phyloP scores from a whole-genome alignment of 1,284 basidiomycete genomes.

The Pyrrhoderma noxium region DNA sequence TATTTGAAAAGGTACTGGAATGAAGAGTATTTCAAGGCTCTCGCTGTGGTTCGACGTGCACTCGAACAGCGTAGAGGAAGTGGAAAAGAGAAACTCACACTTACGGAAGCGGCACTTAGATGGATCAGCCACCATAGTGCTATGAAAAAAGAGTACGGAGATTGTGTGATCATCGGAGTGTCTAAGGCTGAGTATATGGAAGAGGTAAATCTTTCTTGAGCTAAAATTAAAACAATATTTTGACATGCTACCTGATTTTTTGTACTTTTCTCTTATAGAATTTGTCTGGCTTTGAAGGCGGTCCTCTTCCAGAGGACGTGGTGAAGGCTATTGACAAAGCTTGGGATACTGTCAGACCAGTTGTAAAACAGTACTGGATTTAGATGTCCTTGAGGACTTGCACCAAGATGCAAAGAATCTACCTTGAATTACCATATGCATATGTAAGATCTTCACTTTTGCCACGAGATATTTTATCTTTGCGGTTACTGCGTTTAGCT shows the following conservation, averaged over 20 bases:
- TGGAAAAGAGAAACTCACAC: constrained; percentile 1
- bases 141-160: constrained; percentile 23
- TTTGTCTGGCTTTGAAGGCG: constrained; percentile 26
- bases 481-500: too few relatives aligned
- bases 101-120: constrained; percentile 21
- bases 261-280: constrained; percentile 17
- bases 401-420: background rate
- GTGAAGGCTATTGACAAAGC: constrained; percentile 23
- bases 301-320: constrained; percentile 21
- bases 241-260: background rate
- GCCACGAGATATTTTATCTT: too few relatives aligned
- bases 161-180: constrained; percentile 26
- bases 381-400: constrained; percentile 16
- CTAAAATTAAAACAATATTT: background rate
- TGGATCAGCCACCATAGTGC: constrained; percentile 26
- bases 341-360: constrained; percentile 20
- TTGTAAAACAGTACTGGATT: constrained; percentile 18
- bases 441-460: too few relatives aligned
- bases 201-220: constrained; percentile 10
- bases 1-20: constrained; percentile 15
- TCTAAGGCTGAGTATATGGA: constrained; percentile 24
- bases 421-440: background rate
- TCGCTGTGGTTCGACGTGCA: constrained; percentile 20
- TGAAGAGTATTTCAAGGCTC: constrained; percentile 22
- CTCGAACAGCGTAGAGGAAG: constrained; percentile 21